A percentile compares a stretch with the other conserved stretches of the same genome.
Conservation (phyloP, 2,329 filamentous ascomycete species). For the Nakataea oryzae region DNA sequence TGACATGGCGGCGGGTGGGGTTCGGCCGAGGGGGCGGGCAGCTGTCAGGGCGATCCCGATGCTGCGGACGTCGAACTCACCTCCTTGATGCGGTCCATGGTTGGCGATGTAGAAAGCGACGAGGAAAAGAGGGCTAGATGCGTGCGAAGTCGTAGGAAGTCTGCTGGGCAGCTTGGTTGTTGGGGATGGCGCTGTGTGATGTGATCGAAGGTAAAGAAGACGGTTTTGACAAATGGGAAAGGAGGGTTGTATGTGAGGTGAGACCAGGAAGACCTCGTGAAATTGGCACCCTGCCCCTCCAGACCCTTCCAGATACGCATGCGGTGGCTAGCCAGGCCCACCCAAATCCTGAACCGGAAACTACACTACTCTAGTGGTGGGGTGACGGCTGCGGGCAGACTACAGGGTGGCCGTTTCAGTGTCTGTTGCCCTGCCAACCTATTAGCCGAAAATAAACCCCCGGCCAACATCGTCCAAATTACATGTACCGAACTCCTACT, state of each 20-base stretch:
- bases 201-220: neutral
- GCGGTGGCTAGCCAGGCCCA: neutral
- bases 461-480: neutral
- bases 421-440: neutral
- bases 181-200: constrained; percentile 7
- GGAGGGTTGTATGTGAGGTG: neutral
- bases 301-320: neutral
- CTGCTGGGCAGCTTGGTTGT: neutral
- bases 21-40: neutral
- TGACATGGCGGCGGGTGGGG: neutral
- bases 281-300: constrained; percentile 3
- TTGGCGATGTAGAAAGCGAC: constrained; percentile 16
- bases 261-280: constrained; percentile 2
- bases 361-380: neutral
- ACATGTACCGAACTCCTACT: neutral
- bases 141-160: neutral
- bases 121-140: neutral
- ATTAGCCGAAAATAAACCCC: neutral
- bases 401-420: neutral
- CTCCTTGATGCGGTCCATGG: constrained; percentile 86
- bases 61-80: constrained; percentile 39
- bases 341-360: neutral
- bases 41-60: neutral
- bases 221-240: neutral
- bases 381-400: neutral